These are phyloP conservation scores for Phoma sp. DNA, from an alignment of 2,329 filamentous ascomycete genomes.

Conservation along the genomic window DNA sequence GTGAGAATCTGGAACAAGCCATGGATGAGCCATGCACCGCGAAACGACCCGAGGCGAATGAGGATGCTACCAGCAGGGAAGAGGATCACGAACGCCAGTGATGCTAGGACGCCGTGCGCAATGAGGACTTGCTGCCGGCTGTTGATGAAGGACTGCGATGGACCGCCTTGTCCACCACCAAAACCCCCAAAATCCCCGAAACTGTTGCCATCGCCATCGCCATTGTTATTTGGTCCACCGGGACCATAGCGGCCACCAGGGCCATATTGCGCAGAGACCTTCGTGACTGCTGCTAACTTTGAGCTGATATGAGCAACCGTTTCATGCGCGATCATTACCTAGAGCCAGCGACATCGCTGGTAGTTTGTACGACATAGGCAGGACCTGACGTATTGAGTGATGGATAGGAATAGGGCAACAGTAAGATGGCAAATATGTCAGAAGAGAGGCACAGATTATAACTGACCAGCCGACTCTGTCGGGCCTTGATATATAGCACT, in stretches of 20 bases:
- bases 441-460: background rate
- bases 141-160: conserved; percentile 17
- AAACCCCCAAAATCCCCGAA: conserved; percentile 1
- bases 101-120: conserved; percentile 52
- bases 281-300: conserved; percentile 14
- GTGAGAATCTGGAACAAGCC: conserved; percentile 56
- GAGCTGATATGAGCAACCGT: background rate
- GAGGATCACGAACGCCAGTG: conserved; percentile 52
- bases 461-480: conserved; percentile 2
- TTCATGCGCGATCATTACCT: conserved; percentile 10
- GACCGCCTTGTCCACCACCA: conserved; percentile 7
- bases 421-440: background rate
- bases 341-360: conserved; percentile 19
- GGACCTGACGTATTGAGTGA: too few species aligned
- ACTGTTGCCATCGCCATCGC: conserved; percentile 6
- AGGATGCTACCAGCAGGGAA: conserved; percentile 54
- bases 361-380: conserved; percentile 16
- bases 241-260: conserved; percentile 12
- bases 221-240: conserved; percentile 1
- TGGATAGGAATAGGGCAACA: background rate
- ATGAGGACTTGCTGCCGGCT: conserved; percentile 35
- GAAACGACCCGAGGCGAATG: conserved; percentile 50
- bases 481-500: conserved; percentile 1
- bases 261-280: conserved; percentile 25
- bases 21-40: conserved; percentile 51